Evolutionary conservation across 306 rosid species (phyloP), one percentile per base, ranked within the genome.

Genomic region (Prunus mume): DNA sequence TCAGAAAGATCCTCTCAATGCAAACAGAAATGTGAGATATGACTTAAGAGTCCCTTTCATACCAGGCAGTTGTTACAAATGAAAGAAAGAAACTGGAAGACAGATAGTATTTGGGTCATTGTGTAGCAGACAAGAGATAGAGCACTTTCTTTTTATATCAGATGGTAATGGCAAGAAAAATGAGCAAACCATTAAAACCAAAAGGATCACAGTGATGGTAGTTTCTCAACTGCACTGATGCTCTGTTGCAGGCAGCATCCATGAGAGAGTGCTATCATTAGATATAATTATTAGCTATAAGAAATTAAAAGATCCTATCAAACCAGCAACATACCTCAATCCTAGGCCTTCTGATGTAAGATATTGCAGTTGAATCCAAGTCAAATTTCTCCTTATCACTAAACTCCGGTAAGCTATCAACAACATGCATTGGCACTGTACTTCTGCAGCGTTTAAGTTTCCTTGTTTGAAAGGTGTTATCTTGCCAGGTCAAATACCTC

Each of bases 401-500:
- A 57, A 76, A 61, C 49, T 83, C 85, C 45, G 82, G 82, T 60
- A 82, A 87, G 83, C 85, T 82, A 52, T 83, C 96, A 54, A 68
- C 87, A 75, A 73, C 82, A 80, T 83, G 85, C 79, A 87, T 83
- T 49, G 98, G 93, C 86, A 76, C 75, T 74, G 90, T 84, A 80
- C 88, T 88, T 32, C 81, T 85, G 82, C 79, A 79, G 67, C 95
- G 96, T 86, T 83, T 91, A 90, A 89, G 87, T 81, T 85, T 89
- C 82, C 85, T 94, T 34, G 76, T 82, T 83, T 88, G 94, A 79
- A 80, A 84, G 61, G 81, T 46, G 49, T 82, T 91, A 78, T 91
- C 95, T 72, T 91, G 97, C 43, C 85, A 76, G 66, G 83, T 66
- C 47, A 81, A 81, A 77, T 87, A 86, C 83, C 90, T 90, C 69